phyloP scores from a whole-genome alignment of 2,329 filamentous ascomycete species.

The Sporothrix mexicana region DNA sequence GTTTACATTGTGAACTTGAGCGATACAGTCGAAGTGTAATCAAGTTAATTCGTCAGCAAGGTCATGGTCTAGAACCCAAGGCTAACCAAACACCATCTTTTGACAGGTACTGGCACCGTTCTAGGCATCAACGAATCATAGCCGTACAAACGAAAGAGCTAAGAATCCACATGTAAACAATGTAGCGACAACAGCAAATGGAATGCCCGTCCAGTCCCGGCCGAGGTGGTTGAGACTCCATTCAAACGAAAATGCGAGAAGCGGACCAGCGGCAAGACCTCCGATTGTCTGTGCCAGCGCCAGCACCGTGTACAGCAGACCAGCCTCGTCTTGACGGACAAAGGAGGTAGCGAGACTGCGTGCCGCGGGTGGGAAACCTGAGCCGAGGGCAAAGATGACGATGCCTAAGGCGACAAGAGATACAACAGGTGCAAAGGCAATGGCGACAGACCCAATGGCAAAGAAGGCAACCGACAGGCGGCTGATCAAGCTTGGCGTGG shows the following conservation, averaged over 20 bases:
- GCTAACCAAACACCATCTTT: background rate
- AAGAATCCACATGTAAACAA: conserved; percentile 17
- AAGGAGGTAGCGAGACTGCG: conserved; percentile 20
- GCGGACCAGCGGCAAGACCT: background rate
- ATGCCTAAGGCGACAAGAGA: background rate
- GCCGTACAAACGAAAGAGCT: background rate
- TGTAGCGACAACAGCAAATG: conserved; percentile 15
- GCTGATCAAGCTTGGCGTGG: background rate
- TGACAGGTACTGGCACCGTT: too few species aligned
- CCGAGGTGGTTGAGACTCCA: conserved; percentile 10
- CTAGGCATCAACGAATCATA: background rate
- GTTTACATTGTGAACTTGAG: too few species aligned
- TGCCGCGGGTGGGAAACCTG: conserved; percentile 18
- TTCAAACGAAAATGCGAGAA: conserved; percentile 14
- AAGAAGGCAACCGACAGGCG: conserved; percentile 2
- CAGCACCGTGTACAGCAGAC: conserved; percentile 2
- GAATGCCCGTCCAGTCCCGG: conserved; percentile 19
- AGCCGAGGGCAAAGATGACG: conserved; percentile 16
- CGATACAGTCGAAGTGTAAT: background rate
- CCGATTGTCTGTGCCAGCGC: conserved; percentile 20
- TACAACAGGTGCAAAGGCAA: background rate
- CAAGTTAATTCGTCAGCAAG: background rate
- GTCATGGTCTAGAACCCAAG: background rate
- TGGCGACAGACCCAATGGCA: background rate
- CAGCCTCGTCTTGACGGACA: conserved; percentile 7